A percentile compares a stretch with the other conserved stretches of the same genome.
phyloP scores from a whole-genome alignment of 1,139 yeast species.

The Casaregolazyma suthepensis region DNA sequence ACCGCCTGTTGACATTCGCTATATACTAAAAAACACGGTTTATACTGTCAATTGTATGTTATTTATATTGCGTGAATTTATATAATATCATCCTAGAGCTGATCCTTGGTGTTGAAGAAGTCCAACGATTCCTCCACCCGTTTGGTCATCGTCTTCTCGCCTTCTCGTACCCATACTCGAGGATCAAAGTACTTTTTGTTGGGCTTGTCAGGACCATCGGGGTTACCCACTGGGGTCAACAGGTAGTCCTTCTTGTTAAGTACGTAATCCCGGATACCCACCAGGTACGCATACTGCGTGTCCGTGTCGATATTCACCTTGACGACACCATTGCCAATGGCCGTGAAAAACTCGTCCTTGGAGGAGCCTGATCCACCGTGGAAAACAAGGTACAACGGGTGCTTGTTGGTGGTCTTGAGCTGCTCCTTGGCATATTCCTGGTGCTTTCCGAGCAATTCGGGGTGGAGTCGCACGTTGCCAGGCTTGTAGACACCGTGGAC shows the following conservation, averaged over 20 bases:
- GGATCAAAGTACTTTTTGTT: slow-evolving; percentile 97
- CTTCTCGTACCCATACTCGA: slow-evolving; percentile 99
- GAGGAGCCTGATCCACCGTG: slow-evolving; percentile 99
- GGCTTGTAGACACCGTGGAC: slow-evolving; percentile 99
- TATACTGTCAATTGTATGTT: not conserved
- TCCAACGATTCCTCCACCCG: slow-evolving; percentile 81
- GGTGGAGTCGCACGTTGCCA: slow-evolving; percentile 93
- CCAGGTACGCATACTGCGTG: slow-evolving; percentile 95
- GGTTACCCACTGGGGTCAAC: slow-evolving; percentile 89
- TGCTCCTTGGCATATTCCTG: slow-evolving; percentile 71
- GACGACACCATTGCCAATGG: slow-evolving; percentile 90
- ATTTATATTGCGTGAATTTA: not conserved
- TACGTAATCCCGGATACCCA: slow-evolving; percentile 96
- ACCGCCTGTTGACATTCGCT: too few relatives aligned
- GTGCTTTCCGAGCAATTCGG: slow-evolving; percentile 93
- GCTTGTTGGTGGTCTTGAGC: slow-evolving; percentile 46
- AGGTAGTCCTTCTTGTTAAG: slow-evolving; percentile 94
- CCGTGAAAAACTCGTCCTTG: slow-evolving; percentile 85
- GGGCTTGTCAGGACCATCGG: slow-evolving; percentile 98
- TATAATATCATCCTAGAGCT: slow-evolving; percentile 14
- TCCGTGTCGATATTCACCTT: slow-evolving; percentile 99
- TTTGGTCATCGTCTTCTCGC: slow-evolving; percentile 95
- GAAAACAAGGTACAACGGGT: slow-evolving; percentile 96
- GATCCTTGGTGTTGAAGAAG: slow-evolving; percentile 56
- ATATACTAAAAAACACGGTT: not conserved